Base-by-base conservation (phyloP, 352 stramenopile genomes). In the Phytophthora fragariae region DNA sequence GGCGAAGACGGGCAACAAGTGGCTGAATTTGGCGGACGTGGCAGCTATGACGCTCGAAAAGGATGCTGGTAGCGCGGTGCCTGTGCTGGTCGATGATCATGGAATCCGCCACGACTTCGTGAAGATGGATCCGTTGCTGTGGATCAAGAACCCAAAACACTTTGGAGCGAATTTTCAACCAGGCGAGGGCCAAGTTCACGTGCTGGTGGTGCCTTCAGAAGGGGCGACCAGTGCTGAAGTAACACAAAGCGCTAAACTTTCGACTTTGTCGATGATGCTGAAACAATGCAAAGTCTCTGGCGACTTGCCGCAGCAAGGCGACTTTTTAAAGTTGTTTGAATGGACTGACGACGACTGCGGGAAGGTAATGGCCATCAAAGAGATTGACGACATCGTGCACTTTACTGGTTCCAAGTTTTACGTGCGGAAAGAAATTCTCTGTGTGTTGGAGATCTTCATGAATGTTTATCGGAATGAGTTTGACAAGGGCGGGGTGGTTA, bases 401-500 rank as follows among this genome's bases (percentile, higher is more conserved):
- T 66, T 66, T 52, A 66, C 47, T 8, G 59, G 47, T 7, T 6
- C 47, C 14, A 11, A 31, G 5, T 58, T 66, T 17, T 66, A 66
- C 59, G 47, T 66, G 10, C 59, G 59, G 5, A 57, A 66, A 50
- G 47, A 66, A 31, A 57, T 66, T 17, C 47, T 57, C 7, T 47
- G 44, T 31, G 58, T 65, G 58, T 27, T 65, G 58, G 44, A 56
- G 29, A 47, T 14, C 15, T 57, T 65, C 47, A 66, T 41, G 31
- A 35, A 31, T 17, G 2, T 39, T 57, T 53, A 58, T 49, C 59
- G 17, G 10, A n/a, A 46, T 4, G 29, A 49, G 5, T 31, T 27
- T 8, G 59, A 31, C n/a, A 1, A 19, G 11, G 0, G n/a, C 24
- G 24, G 2, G 24, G 24, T 27, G 0, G 3, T 57, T 29, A 44